Base-by-base conservation (phyloP, 1,284 basidiomycete species). In the Ceratobasidium papillatum region DNA sequence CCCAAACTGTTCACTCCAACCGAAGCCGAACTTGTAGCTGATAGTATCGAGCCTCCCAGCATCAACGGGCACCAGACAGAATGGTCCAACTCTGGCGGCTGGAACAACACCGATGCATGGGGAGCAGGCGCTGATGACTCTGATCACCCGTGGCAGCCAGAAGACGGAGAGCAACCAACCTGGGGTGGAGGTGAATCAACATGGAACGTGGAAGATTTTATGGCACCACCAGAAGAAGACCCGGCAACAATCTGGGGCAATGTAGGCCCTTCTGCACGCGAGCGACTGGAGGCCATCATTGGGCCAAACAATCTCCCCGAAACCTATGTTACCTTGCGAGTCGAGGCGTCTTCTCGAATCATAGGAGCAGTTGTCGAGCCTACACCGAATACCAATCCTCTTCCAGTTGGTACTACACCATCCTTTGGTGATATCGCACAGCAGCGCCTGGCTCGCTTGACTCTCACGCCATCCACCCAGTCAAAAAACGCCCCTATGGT, bases 271-370 rank as follows among this genome's bases (percentile, higher is more conserved):
- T 45, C 71, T 12, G 59, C 47, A 3, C 9, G 32, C n/a, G 71
- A 73, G 52, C 71, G 45, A 34, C 30, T 73, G 25, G 71, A 73
- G 32, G 47, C 59, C 12, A 30, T 73, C 3, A 73, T 73, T 43
- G 71, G 71, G 1, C 71, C 71, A 1, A 73, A 73, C 47, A 41
- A 56, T 11, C 71, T 73, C 30, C 49, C 45, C 22, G 59, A 63
- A 7, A 73, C 47, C 47, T 73, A 73, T 34, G 71, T 73, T 52
- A 73, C 71, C 14, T 41, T 73, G 59, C 71, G 71, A 9, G 71
- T 73, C 12, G 71, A 73, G 47, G 30, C 45, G 17, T 62, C 58
- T 27, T 73, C 71, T 11, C 71, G 71, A 2, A 58, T 73, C 41
- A 63, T 73, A 19, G 71, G 59, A 1, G 34, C 71, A 7, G 30